Conservation (phyloP, 2,329 filamentous ascomycete species). For the Exutisphaerella laricina region DNA sequence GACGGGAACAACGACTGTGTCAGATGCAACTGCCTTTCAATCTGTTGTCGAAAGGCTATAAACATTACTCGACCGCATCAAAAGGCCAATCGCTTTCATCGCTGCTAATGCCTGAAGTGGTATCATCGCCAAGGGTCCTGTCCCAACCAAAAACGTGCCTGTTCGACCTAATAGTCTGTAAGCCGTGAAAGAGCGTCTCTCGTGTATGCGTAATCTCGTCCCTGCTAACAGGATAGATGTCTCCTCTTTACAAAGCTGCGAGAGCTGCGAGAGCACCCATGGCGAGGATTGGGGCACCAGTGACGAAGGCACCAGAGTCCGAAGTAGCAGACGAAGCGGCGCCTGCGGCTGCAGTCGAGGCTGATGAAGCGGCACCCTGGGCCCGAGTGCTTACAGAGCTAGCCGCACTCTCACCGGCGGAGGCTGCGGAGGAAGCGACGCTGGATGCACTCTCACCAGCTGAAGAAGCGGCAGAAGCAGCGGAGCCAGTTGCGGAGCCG, state of each 20-base stretch:
- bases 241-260: conserved; percentile 11
- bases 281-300: conserved; percentile 33
- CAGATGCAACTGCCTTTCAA: too few species aligned
- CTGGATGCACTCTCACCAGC: conserved; percentile 5
- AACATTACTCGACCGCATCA: background rate
- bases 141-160: background rate
- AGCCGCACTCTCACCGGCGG: conserved; percentile 9
- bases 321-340: conserved; percentile 19
- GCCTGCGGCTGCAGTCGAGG: conserved; percentile 10
- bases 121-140: background rate
- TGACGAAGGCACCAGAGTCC: conserved; percentile 26
- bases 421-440: conserved; percentile 9
- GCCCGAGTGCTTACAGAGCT: conserved; percentile 6
- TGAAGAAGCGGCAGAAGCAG: conserved; percentile 12
- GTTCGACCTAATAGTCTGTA: too few species aligned
- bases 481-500: conserved; percentile 16
- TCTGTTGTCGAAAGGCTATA: background rate
- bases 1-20: too few species aligned
- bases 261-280: conserved; percentile 41
- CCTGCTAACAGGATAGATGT: background rate
- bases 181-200: background rate
- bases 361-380: conserved; percentile 14
- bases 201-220: background rate
- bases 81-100: background rate
- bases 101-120: background rate